Evolutionary conservation across 257 asterid genomes (phyloP), one percentile per base, ranked within the genome.

Genomic region (Scutellaria galericulata): DNA sequence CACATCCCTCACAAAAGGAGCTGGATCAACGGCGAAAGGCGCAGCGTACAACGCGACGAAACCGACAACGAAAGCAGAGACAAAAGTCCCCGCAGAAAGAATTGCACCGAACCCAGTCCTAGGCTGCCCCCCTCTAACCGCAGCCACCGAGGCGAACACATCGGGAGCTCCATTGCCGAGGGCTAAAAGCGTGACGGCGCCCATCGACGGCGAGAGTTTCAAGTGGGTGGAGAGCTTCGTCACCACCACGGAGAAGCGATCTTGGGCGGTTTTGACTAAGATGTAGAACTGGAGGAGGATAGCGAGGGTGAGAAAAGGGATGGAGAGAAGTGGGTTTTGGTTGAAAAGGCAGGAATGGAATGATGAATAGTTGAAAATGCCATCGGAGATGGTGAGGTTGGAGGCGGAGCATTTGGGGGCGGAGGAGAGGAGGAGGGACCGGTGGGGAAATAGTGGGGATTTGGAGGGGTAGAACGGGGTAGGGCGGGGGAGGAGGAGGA

Each of bases 81-180:
- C 99, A 66, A 94, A 91, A 4, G 97, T 83, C 87, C 99, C 99
- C 5, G 99, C 97, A 1, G 99, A 94, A 12, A 94, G 90, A 76
- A 94, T 94, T 18, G 99, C 99, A 5, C 97, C 96, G 67, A 94
- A 91, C 9, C 99, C 98, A 13, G 97, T 94, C 20, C 97, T 80
- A 1, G 97, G 81, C 58, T 88, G 97, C 1, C 97, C 97, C 7
- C 95, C 95, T 53, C 89, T 79, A 7, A 94, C 93, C 4, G 98
- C 98, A 20, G 99, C 97, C 67, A 94, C 93, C 5, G 97, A 91
- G 5, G 99, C 96, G 58, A 91, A 94, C 71, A 94, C 99, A 62
- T 94, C 99, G 39, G 99, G 99, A 1, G 99, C 97, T 7, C 98
- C 99, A 77, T 94, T 94, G 5, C 99, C 99, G 5, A 94, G 83